A percentile compares a stretch with the other conserved stretches of the same genome.
phyloP scores from a whole-genome alignment of 108 stramenopile genomes.

The Discostella pseudostelligera region DNA sequence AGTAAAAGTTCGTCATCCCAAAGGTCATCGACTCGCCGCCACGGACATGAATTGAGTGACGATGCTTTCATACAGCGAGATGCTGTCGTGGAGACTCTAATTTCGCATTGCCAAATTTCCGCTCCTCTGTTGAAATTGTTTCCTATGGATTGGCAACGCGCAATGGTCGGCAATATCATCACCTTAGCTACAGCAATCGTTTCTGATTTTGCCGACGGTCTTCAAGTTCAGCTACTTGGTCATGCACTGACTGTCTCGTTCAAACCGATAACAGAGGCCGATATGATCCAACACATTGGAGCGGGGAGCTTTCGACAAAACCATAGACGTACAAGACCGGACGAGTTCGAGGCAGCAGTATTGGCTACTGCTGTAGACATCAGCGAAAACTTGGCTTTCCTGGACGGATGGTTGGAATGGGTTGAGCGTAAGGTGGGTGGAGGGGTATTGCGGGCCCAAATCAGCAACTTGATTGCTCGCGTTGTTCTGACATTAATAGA shows the following conservation, averaged over 20 bases:
- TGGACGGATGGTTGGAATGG: slow-evolving; percentile 88
- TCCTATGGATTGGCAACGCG: slow-evolving; percentile 86
- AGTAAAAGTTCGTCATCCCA: slow-evolving; percentile 19
- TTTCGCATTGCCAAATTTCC: slow-evolving; percentile 86
- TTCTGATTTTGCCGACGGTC: slow-evolving; percentile 81
- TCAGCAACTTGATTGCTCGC: slow-evolving; percentile 85
- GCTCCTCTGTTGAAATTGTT: slow-evolving; percentile 85
- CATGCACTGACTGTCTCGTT: slow-evolving; percentile 80
- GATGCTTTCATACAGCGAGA: slow-evolving; percentile 79
- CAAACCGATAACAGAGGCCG: slow-evolving; percentile 82
- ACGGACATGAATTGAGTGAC: slow-evolving; percentile 43
- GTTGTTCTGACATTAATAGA: slow-evolving; percentile 81
- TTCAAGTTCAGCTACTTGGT: slow-evolving; percentile 82
- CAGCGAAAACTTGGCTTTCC: slow-evolving; percentile 70
- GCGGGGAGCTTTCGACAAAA: slow-evolving; percentile 58
- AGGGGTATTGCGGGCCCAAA: slow-evolving; percentile 76
- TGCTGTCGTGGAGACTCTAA: slow-evolving; percentile 81
- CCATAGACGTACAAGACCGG: slow-evolving; percentile 55
- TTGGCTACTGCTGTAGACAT: slow-evolving; percentile 78
- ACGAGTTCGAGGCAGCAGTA: slow-evolving; percentile 86
- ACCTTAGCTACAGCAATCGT: slow-evolving; percentile 74
- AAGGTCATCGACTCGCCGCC: slow-evolving; percentile 23
- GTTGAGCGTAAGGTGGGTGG: slow-evolving; percentile 80
- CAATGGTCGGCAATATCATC: slow-evolving; percentile 83
- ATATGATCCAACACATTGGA: slow-evolving; percentile 70